A percentile compares a stretch with the other conserved stretches of the same genome.
Conservation (phyloP, 768 basidiomycete species). For the Leccinum obscurum region DNA sequence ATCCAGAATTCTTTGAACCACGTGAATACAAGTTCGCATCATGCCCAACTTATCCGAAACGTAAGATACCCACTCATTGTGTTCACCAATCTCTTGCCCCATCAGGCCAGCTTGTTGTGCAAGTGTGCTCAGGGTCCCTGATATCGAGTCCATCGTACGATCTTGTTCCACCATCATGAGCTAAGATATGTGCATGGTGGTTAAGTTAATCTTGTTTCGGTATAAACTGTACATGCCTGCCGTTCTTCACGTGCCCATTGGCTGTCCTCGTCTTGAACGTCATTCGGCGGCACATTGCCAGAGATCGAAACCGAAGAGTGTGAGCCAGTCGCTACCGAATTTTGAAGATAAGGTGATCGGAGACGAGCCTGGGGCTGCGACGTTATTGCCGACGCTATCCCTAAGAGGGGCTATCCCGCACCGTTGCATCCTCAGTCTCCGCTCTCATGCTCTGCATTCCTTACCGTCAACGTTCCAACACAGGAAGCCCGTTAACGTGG, state of each 20-base stretch:
- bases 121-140: constrained; percentile 80
- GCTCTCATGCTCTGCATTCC: constrained; percentile 70
- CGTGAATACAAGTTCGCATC: not conserved
- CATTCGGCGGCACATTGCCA: constrained; percentile 16
- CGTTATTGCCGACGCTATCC: not conserved
- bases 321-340: constrained; percentile 20
- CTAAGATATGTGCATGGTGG: constrained; percentile 38
- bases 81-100: constrained; percentile 89
- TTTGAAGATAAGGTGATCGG: constrained; percentile 19
- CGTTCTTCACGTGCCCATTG: constrained; percentile 88
- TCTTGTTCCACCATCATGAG: constrained; percentile 90
- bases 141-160: constrained; percentile 81
- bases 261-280: constrained; percentile 62
- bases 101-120: constrained; percentile 92
- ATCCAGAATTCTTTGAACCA: constrained; percentile 52
- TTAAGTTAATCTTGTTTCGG: not conserved
- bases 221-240: constrained; percentile 54
- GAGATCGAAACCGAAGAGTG: constrained; percentile 14
- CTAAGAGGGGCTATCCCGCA: constrained; percentile 4
- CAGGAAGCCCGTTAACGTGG: constrained; percentile 5
- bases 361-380: constrained; percentile 5
- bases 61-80: constrained; percentile 71
- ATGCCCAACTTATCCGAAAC: constrained; percentile 11
- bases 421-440: constrained; percentile 44
- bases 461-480: constrained; percentile 33